Percentiles rank a stretch among this genome's conserved stretches.
Evolutionary conservation across 306 rosid genomes (phyloP).

Genomic region (Gleditsia sinensis): DNA sequence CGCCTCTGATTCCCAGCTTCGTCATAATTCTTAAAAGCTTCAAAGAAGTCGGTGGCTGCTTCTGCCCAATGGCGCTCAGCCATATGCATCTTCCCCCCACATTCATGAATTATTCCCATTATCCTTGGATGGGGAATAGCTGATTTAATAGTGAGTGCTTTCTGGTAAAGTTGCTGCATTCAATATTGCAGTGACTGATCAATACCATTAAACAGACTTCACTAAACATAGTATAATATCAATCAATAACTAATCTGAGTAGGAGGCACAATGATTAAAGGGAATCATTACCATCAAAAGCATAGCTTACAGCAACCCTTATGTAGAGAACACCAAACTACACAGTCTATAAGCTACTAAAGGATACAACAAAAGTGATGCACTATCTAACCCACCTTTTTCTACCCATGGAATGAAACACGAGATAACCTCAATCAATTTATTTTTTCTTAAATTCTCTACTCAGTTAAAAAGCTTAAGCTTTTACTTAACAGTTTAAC

Average conservation of each 20-base stretch:
- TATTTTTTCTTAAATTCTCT: neutral
- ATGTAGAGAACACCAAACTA: neutral
- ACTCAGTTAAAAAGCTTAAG: neutral
- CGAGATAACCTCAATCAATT: neutral
- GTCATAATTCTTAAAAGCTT: constrained; percentile 89
- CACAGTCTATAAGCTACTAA: neutral
- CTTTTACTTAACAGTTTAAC: too few relatives aligned
- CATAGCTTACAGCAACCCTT: neutral
- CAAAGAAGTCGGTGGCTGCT: constrained; percentile 93
- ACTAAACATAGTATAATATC: neutral
- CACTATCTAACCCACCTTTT: neutral
- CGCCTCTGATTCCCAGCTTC: constrained; percentile 98
- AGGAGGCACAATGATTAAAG: neutral
- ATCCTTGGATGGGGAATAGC: constrained; percentile 98
- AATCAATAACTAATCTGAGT: neutral
- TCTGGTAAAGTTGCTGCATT: constrained; percentile 95
- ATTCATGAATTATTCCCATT: constrained; percentile 95
- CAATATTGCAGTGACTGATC: constrained; percentile 27
- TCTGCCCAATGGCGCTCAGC: constrained; percentile 99
- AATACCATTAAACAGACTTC: constrained; percentile 33
- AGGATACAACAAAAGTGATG: neutral
- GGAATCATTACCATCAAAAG: neutral
- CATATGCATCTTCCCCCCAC: constrained; percentile 99
- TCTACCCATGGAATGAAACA: neutral
- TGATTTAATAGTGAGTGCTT: constrained; percentile 94